Conservation (phyloP, 2,329 filamentous ascomycete species). For the Paramyrothecium sp. region DNA sequence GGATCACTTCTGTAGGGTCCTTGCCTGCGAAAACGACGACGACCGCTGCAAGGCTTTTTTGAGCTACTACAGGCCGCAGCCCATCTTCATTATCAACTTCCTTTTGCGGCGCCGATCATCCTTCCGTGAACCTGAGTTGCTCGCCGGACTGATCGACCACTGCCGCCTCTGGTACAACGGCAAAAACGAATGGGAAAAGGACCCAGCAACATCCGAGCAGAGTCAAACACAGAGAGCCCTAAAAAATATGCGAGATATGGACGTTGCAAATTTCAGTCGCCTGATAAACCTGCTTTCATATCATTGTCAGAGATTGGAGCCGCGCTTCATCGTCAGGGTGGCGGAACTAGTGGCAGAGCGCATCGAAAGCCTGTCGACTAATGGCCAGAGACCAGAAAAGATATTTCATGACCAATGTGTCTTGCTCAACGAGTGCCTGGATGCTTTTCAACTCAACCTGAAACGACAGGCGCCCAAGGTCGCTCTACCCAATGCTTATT, state of each 20-base stretch:
- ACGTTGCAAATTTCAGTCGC: slow-evolving; percentile 18
- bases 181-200: slow-evolving; percentile 1
- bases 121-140: slow-evolving; percentile 18
- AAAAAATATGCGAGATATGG: slow-evolving; percentile 13
- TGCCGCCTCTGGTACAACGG: slow-evolving; percentile 16
- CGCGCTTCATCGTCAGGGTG: slow-evolving; percentile 28
- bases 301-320: slow-evolving; percentile 30
- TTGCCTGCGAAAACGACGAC: slow-evolving; percentile 26
- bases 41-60: slow-evolving; percentile 29
- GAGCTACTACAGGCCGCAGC: slow-evolving; percentile 17
- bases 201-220: not conserved
- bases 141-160: slow-evolving; percentile 23
- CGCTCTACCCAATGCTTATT: slow-evolving; percentile 26
- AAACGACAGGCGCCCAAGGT: slow-evolving; percentile 19
- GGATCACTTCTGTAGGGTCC: slow-evolving; percentile 23
- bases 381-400: slow-evolving; percentile 10
- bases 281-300: slow-evolving; percentile 22
- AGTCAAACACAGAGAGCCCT: slow-evolving; percentile 3
- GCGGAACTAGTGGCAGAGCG: slow-evolving; percentile 23
- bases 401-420: slow-evolving; percentile 24
- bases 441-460: slow-evolving; percentile 21
- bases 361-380: slow-evolving; percentile 18
- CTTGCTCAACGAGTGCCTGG: slow-evolving; percentile 28
- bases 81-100: slow-evolving; percentile 28
- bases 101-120: slow-evolving; percentile 22